Evolutionary conservation across 2,329 filamentous ascomycete genomes (phyloP).

Genomic region (Geosmithia putterillii): DNA sequence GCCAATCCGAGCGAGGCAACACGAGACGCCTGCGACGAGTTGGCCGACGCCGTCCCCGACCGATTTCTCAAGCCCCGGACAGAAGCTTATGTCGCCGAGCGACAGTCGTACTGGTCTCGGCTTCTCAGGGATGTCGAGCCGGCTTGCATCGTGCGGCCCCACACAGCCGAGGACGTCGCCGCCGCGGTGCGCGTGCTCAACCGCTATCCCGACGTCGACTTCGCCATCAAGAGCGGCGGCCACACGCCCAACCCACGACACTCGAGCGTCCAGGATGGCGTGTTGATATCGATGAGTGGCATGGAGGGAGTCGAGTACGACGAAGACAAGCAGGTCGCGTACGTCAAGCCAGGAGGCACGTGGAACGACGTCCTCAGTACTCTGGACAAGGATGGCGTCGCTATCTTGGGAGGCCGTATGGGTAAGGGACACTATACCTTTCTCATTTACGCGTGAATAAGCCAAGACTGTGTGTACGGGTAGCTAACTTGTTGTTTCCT

Average conservation of each 20-base stretch:
- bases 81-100: slow-evolving; percentile 1
- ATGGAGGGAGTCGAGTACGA: slow-evolving; percentile 18
- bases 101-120: slow-evolving; percentile 17
- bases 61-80: not conserved
- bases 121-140: slow-evolving; percentile 12
- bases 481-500: not conserved
- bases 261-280: slow-evolving; percentile 5
- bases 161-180: slow-evolving; percentile 8
- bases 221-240: slow-evolving; percentile 7
- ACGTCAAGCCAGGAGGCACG: slow-evolving; percentile 23
- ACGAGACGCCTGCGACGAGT: slow-evolving; percentile 3
- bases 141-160: slow-evolving; percentile 13
- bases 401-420: slow-evolving; percentile 29
- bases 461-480: no score
- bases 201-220: slow-evolving; percentile 4
- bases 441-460: no score
- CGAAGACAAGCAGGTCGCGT: slow-evolving; percentile 12
- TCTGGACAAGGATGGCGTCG: slow-evolving; percentile 18
- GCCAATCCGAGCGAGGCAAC: not conserved
- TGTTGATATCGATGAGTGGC: slow-evolving; percentile 8
- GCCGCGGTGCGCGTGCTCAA: slow-evolving; percentile 6
- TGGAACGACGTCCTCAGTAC: slow-evolving; percentile 21
- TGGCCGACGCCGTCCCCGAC: not conserved
- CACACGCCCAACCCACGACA: slow-evolving; percentile 3
- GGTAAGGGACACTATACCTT: slow-evolving; percentile 8